Evolutionary conservation across 225 moss, liverwort and hornwort species (phyloP), one percentile per base, ranked within the genome.

Genomic region (Sphagnum contortum): DNA sequence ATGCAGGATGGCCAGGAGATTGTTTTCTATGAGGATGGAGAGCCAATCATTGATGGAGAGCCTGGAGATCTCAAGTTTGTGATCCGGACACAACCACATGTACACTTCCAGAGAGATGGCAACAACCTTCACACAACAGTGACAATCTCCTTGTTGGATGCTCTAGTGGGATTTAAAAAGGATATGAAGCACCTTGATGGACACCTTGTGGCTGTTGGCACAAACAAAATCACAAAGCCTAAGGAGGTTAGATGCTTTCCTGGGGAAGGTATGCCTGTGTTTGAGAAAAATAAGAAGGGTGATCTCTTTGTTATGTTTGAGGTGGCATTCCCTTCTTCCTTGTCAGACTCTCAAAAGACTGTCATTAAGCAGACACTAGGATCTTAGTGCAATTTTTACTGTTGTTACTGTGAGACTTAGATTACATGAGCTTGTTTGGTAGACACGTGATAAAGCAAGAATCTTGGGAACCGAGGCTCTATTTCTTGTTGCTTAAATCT

Each of bases 1-100:
- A 88, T 92, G 92, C 75, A 75, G 57, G 85, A 98, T 59, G 96
- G 96, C 13, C 92, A 98, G 59, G 92, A 98, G 65, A 86, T 90
- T 64, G 79, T 89, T 50, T 98, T 92, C 57, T 98, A 88, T 64
- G 92, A 92, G 11, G 96, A 98, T 49, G 96, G 96, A 7, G 96
- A 98, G 54, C 87, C 96, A 5, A 76, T 90, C 48, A 74, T 85
- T 54, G 96, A 98, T 49, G 96, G 96, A 5, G 96, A 98, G 66
- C 79, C 92, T 8, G 96, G 96, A 3, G 92, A 98, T 64, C 74
- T 98, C 68, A 90, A 89, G 71, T 73, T 98, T 50, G 67, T 98
- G 60, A 70, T 98, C 57, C 88, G 84, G 54, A 78, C 75, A 1
- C 75, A 79, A 9, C 72, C 81, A 45, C 78, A 92, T 68, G 75